These are phyloP conservation scores for Stagonosporopsis vannaccii DNA, from an alignment of 2,329 filamentous ascomycete species.

Conservation along the genomic window DNA sequence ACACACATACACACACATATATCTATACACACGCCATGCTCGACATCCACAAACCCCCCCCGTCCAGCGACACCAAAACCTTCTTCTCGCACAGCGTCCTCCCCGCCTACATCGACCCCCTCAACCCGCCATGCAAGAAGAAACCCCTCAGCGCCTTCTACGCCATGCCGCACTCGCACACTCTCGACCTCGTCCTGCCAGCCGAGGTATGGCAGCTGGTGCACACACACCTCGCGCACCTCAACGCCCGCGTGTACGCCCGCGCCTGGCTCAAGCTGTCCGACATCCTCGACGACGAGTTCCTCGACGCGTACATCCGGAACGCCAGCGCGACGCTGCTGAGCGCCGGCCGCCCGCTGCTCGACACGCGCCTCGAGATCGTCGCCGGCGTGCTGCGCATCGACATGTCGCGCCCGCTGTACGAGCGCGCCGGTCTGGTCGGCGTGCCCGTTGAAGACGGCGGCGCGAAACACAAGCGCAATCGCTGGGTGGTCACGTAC, in stretches of 20 bases:
- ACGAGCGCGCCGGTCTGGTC: slow-evolving; percentile 81
- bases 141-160: slow-evolving; percentile 78
- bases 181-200: slow-evolving; percentile 76
- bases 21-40: slow-evolving; percentile 25
- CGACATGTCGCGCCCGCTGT: slow-evolving; percentile 80
- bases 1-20: too few species aligned
- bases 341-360: slow-evolving; percentile 74
- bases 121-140: slow-evolving; percentile 63
- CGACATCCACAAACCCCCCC: slow-evolving; percentile 42
- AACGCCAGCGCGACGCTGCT: slow-evolving; percentile 82
- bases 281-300: slow-evolving; percentile 74
- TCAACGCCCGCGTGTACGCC: slow-evolving; percentile 62
- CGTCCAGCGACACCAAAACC: slow-evolving; percentile 66
- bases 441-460: slow-evolving; percentile 70
- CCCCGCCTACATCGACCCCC: slow-evolving; percentile 71
- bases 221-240: slow-evolving; percentile 58
- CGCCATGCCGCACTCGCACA: slow-evolving; percentile 72
- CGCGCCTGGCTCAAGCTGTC: slow-evolving; percentile 75
- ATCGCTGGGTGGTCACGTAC: slow-evolving; percentile 79
- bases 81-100: slow-evolving; percentile 75
- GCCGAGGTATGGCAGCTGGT: slow-evolving; percentile 65
- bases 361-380: slow-evolving; percentile 76
- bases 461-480: slow-evolving; percentile 69
- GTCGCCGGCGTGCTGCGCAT: slow-evolving; percentile 74
- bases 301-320: slow-evolving; percentile 87